Base-by-base conservation (phyloP, 495 filamentous ascomycete species). In the Aspergillus sparsus region DNA sequence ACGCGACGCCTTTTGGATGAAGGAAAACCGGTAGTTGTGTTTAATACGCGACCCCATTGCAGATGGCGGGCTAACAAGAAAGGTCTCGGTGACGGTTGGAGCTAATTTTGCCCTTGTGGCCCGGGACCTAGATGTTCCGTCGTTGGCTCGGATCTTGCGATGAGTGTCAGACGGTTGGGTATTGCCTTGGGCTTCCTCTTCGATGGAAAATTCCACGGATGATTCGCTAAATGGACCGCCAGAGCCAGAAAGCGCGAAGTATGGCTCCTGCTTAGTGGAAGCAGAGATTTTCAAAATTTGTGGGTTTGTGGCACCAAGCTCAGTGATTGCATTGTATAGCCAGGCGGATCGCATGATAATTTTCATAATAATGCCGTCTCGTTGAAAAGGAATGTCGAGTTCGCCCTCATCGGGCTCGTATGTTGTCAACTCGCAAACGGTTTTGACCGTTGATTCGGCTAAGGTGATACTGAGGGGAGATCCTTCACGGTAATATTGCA, bases 401-500 rank as follows among this genome's bases (percentile, higher is more conserved):
- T 80, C 72, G 36, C 82, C 82, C 13, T 79, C 79, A 31, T 78
- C 78, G 32, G 91, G 83, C 51, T 92, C 85, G 69, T 96, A 98
- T 7, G 94, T 97, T n/a, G 85, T 88, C 35, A 98, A 80, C 54
- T 94, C 88, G 80, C 93, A 97, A 21, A 87, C 94, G 6, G 94
- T 98, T 31, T 88, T 91, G 42, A 96, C 85, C n/a, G 87, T 88
- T 0, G 85, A 76, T 74, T 97, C 94, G 63, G 91, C 85, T 33
- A 98, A 79, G 53, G 90, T 87, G 65, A 93, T 83, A 75, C 84
- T 85, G 57, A 98, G 82, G 1, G 92, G 89, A 1, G 83, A 83
- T 31, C 94, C 94, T 11, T 84, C 70, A 37, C 80, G 79, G 37
- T 77, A 69, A 73, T 98, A 97, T 59, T 85, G 83, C 35, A 98